Conservation (phyloP, 2,329 filamentous ascomycete species). For the Xylaria digitata region DNA sequence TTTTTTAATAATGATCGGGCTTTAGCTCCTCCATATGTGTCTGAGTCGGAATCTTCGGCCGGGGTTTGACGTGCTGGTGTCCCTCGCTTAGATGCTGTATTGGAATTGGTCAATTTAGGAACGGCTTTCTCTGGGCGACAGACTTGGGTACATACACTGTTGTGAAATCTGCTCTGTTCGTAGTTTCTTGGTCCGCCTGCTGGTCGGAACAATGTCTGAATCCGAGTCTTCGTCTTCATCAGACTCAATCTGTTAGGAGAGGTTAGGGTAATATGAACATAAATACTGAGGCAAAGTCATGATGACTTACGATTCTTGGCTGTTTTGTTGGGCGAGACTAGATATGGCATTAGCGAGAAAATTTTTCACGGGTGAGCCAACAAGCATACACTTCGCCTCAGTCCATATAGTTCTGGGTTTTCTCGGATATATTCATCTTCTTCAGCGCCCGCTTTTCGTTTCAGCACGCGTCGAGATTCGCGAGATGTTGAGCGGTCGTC, state of each 20-base stretch:
- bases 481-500: constrained; percentile 75
- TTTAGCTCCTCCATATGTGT: constrained; percentile 82
- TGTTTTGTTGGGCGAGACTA: constrained; percentile 69
- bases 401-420: constrained; percentile 93
- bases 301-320: constrained; percentile 64
- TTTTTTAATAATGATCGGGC: constrained; percentile 78
- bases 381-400: constrained; percentile 85
- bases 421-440: constrained; percentile 88
- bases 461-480: constrained; percentile 74
- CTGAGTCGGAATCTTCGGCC: constrained; percentile 73
- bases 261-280: constrained; percentile 26
- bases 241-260: constrained; percentile 51
- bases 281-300: neutral
- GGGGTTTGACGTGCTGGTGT: constrained; percentile 67
- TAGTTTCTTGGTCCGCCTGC: constrained; percentile 73
- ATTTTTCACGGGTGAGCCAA: constrained; percentile 30
- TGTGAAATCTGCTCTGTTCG: constrained; percentile 71
- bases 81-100: constrained; percentile 68
- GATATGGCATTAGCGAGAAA: constrained; percentile 49
- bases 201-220: constrained; percentile 72
- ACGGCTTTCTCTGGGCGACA: constrained; percentile 14
- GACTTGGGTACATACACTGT: constrained; percentile 63
- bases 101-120: constrained; percentile 35
- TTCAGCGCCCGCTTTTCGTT: constrained; percentile 76
- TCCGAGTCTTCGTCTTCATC: constrained; percentile 75